Conservation (phyloP, 2,329 filamentous ascomycete genomes). For the Lasiodiplodia theobromae region DNA sequence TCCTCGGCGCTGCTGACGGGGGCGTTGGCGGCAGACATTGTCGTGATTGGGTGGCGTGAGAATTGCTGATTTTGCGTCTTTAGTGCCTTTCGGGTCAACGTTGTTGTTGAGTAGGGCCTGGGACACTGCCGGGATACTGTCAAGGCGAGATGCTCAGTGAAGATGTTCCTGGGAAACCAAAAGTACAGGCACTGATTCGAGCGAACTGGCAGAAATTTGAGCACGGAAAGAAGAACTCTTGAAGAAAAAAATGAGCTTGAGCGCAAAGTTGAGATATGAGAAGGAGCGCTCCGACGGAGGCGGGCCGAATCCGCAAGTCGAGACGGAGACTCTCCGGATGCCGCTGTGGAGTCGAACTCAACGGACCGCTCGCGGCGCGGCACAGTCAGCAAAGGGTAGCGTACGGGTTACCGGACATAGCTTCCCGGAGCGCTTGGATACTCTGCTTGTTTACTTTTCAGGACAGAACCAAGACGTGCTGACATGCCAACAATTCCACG, state of each 20-base stretch:
- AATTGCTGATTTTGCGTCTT: not conserved
- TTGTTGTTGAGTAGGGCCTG: not conserved
- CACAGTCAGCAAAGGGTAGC: not conserved
- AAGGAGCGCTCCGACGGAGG: not conserved
- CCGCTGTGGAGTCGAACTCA: not conserved
- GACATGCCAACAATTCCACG: not conserved
- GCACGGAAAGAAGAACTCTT: not conserved
- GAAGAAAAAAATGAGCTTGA: not conserved
- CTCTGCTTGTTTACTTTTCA: not conserved
- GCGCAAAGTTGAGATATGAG: not conserved
- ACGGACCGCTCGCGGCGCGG: not conserved
- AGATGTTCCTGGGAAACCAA: not conserved
- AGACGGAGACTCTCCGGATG: slow-evolving; percentile 1
- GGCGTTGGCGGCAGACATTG: slow-evolving; percentile 13
- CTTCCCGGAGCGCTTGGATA: not conserved
- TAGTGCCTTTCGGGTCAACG: not conserved
- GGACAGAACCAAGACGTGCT: not conserved
- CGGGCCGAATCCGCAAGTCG: slow-evolving; percentile 5
- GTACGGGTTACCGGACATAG: not conserved
- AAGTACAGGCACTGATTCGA: not conserved
- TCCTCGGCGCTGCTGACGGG: not conserved
- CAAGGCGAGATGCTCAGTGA: not conserved
- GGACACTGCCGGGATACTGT: not conserved
- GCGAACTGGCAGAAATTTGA: not conserved
- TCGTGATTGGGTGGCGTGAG: slow-evolving; percentile 2